Conservation (phyloP, 192 early-diverging fungal species). For the Funneliformis geosporum region DNA sequence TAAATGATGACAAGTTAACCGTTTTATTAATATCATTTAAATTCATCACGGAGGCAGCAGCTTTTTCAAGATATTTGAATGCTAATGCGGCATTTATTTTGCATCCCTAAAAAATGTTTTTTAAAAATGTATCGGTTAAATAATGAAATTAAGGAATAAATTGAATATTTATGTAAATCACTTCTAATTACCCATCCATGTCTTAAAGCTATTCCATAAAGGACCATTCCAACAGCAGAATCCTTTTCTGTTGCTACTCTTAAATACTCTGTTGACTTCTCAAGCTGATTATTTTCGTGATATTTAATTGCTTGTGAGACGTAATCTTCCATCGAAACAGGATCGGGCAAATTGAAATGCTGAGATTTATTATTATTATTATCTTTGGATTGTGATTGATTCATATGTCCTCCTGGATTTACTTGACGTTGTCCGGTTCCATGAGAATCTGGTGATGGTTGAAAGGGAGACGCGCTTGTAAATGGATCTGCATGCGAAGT, state of each 20-base stretch:
- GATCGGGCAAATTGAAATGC: not conserved
- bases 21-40: slow-evolving; percentile 58
- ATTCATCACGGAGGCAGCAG: slow-evolving; percentile 64
- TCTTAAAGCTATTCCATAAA: slow-evolving; percentile 73
- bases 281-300: slow-evolving; percentile 70
- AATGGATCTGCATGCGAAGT: not conserved
- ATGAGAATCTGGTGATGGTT: too few relatives aligned
- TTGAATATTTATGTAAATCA: too few relatives aligned
- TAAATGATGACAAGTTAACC: slow-evolving; percentile 57
- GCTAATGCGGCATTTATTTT: slow-evolving; percentile 64
- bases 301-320: slow-evolving; percentile 66
- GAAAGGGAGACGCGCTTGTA: not conserved
- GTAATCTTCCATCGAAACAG: slow-evolving; percentile 49
- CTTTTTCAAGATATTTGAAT: slow-evolving; percentile 70
- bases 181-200: slow-evolving; percentile 65
- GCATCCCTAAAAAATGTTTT: slow-evolving; percentile 50
- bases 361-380: not conserved
- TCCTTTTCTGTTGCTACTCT: slow-evolving; percentile 64
- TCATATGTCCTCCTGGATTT: not conserved
- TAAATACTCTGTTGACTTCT: slow-evolving; percentile 71
- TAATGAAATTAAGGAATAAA: not conserved
- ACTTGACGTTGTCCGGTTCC: not conserved
- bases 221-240: slow-evolving; percentile 67
- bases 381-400: not conserved
- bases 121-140: not conserved